These are phyloP conservation scores for Macrotyloma uniflorum DNA, from an alignment of 306 rosid genomes.

Conservation along the genomic window DNA sequence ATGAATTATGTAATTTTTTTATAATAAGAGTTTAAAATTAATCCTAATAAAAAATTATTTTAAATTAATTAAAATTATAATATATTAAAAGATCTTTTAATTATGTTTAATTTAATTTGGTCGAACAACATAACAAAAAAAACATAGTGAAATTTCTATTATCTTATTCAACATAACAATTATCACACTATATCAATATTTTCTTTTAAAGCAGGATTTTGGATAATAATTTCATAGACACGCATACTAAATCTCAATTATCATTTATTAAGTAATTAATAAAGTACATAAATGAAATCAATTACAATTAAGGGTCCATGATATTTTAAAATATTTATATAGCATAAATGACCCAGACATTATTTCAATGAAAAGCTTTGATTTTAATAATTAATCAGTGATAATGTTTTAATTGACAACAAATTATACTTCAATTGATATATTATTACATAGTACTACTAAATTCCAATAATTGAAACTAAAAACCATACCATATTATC, in stretches of 20 bases:
- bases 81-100: too few species aligned
- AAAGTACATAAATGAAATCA: neutral
- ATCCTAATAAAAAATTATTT: neutral
- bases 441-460: neutral
- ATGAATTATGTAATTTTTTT: too few species aligned
- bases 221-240: neutral
- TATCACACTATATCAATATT: neutral
- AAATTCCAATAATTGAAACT: neutral
- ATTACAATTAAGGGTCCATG: neutral
- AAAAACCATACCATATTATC: neutral
- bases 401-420: conserved; percentile 1
- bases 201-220: neutral
- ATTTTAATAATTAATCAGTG: neutral
- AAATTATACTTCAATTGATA: neutral
- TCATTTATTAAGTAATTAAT: neutral
- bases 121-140: neutral
- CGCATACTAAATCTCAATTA: neutral
- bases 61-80: neutral
- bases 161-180: neutral
- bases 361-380: neutral
- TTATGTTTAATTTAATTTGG: too few species aligned
- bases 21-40: neutral
- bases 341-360: neutral
- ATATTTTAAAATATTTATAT: neutral
- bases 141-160: neutral